These are phyloP conservation scores for Mucor indicus DNA, from an alignment of 371 early-diverging fungal genomes.

Conservation along the genomic window DNA sequence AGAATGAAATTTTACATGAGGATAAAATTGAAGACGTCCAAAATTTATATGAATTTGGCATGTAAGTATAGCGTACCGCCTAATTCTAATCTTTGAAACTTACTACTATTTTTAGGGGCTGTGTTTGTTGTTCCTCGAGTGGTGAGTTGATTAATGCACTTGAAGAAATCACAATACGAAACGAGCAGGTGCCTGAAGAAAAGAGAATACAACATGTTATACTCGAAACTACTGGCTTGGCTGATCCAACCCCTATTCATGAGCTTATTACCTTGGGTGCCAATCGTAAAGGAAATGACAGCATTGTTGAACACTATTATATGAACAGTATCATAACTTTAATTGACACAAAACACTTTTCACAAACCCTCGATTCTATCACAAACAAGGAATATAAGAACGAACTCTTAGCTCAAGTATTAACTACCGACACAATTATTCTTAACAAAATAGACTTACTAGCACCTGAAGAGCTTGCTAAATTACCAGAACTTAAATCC, in stretches of 20 bases:
- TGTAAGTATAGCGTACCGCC: constrained; percentile 14
- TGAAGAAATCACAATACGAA: constrained; percentile 26
- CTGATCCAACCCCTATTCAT: constrained; percentile 33
- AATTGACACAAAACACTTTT: constrained; percentile 28
- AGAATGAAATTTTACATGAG: constrained; percentile 32
- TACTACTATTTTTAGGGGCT: constrained; percentile 19
- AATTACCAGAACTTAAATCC: constrained; percentile 4
- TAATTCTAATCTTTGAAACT: neutral
- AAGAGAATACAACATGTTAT: constrained; percentile 21
- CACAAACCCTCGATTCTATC: neutral
- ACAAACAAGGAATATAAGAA: constrained; percentile 16
- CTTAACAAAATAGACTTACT: constrained; percentile 38
- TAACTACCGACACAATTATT: constrained; percentile 27
- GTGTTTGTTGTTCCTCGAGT: constrained; percentile 38
- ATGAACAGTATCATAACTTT: constrained; percentile 31
- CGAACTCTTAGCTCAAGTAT: constrained; percentile 34
- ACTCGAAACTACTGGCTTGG: constrained; percentile 35
- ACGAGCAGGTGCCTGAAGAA: constrained; percentile 7
- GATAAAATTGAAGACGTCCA: constrained; percentile 26
- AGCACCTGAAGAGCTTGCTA: neutral
- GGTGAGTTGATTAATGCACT: constrained; percentile 32
- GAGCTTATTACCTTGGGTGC: constrained; percentile 18
- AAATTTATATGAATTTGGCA: constrained; percentile 38
- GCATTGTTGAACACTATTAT: constrained; percentile 33
- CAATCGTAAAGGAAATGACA: constrained; percentile 21